Evolutionary conservation across 176 grass and related monocot species (phyloP), one percentile per base, ranked within the genome.

Genomic region (Melocanna baccifera): DNA sequence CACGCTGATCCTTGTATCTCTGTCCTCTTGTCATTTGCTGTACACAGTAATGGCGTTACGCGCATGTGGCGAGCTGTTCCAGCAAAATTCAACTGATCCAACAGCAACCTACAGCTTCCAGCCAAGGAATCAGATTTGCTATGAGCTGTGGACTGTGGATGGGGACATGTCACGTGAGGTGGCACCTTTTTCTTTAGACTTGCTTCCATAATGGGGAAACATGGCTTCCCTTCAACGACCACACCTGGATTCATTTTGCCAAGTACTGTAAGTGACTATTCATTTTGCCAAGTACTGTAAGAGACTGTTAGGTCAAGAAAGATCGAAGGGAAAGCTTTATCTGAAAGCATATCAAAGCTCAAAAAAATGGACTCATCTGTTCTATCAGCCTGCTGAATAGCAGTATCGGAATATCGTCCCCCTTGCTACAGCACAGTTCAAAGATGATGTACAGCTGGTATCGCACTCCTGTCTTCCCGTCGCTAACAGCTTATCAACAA

Each of bases 191-290:
- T 58, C 69, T 50, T 68, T 28, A 50, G 62, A 85, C 52, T 85
- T 81, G 87, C 77, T 68, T 69, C 76, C 30, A 30, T 70, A 53
- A 85, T 85, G 77, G 62, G 29, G 61, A 75, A 84, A 85, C 51
- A 43, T 77, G 34, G 23, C 20, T 48, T 70, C 62, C 56, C 7
- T 85, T 76, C 66, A 67, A 76, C 28, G 45, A 78, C 62, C 62
- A 69, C 53, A 12, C 51, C 11, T 69, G 51, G 46, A 75, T 75
- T 76, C 62, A 5, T 80, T 81, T 69, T 62, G 19, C 52, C 25
- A 4, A 34, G 53, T 34, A 76, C 83, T 81, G 63, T 69, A 62
- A 68, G 30, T 62, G 20, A 62, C 42, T 76, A 32, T 63, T 62
- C 62, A 5, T 80, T 81, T 69, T 62, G 19, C 52, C 25, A 4